These are phyloP conservation scores for Rauvolfia tetraphylla DNA, from an alignment of 257 asterid species.

Conservation along the genomic window DNA sequence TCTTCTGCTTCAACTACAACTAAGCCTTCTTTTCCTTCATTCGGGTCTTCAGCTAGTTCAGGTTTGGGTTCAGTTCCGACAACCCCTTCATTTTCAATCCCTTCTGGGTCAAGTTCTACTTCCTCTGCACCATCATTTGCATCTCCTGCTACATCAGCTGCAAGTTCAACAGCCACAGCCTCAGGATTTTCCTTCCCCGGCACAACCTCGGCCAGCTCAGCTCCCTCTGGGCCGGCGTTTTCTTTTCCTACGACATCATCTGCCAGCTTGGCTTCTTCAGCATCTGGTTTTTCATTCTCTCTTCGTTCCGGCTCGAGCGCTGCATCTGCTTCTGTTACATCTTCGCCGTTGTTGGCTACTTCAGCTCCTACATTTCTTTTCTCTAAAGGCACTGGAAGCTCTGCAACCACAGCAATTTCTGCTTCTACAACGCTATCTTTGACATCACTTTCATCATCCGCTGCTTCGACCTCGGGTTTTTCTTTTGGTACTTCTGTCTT, in stretches of 20 bases:
- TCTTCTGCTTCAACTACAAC: constrained; percentile 13
- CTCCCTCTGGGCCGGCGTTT: constrained; percentile 16
- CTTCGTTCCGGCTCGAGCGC: background rate
- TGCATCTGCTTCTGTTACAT: constrained; percentile 17
- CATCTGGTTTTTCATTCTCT: constrained; percentile 17
- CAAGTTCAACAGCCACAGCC: constrained; percentile 31
- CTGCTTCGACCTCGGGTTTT: constrained; percentile 31
- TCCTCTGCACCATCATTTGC: constrained; percentile 43
- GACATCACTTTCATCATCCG: constrained; percentile 29
- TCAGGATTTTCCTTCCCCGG: constrained; percentile 41
- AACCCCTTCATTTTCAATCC: background rate
- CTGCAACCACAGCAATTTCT: constrained; percentile 20
- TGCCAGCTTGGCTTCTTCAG: constrained; percentile 15
- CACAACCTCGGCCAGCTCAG: constrained; percentile 26
- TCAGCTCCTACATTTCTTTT: constrained; percentile 28
- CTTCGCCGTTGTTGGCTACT: constrained; percentile 15
- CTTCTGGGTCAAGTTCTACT: constrained; percentile 24
- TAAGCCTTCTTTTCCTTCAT: constrained; percentile 11
- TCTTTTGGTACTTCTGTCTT: constrained; percentile 47
- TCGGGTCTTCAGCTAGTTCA: constrained; percentile 9
- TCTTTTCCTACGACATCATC: constrained; percentile 9
- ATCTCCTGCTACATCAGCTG: constrained; percentile 32
- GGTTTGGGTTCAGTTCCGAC: background rate
- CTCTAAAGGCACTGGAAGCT: constrained; percentile 24
- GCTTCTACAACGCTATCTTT: constrained; percentile 16